A percentile compares a stretch with the other conserved stretches of the same genome.
These are phyloP conservation scores for Knoxia roxburghii DNA, from an alignment of 257 asterid genomes.

Conservation along the genomic window DNA sequence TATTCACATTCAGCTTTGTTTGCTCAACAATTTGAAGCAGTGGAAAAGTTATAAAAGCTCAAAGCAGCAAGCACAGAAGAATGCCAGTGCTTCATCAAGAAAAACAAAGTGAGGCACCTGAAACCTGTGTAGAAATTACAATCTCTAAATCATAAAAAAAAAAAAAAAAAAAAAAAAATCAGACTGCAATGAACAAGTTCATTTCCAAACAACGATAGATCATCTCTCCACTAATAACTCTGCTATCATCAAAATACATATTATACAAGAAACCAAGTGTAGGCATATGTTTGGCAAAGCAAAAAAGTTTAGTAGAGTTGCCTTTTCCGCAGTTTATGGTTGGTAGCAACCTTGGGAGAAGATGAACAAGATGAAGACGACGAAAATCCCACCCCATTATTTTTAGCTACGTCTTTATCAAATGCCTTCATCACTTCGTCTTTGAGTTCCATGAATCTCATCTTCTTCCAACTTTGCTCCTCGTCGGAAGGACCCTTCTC, in stretches of 20 bases:
- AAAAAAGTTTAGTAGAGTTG: constrained; percentile 14
- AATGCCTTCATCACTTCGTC: constrained; percentile 72
- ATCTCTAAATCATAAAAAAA: background rate
- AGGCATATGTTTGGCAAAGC: background rate
- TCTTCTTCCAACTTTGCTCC: constrained; percentile 56
- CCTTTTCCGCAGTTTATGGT: constrained; percentile 38
- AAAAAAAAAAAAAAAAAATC: no score
- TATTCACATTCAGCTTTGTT: no score
- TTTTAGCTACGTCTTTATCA: constrained; percentile 63
- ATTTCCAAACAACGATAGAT: background rate
- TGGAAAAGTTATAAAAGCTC: no score
- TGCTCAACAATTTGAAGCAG: no score
- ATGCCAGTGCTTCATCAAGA: background rate
- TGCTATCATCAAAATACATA: background rate
- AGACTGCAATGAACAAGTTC: background rate
- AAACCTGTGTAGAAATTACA: background rate
- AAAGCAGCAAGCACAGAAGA: background rate
- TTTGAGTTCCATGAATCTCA: constrained; percentile 70
- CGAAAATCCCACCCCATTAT: constrained; percentile 27
- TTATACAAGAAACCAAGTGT: background rate
- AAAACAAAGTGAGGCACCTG: background rate
- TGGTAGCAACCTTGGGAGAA: constrained; percentile 35
- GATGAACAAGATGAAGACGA: constrained; percentile 51
- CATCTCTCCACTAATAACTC: background rate
- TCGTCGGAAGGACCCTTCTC: constrained; percentile 65